Evolutionary conservation across 2,329 filamentous ascomycete genomes (phyloP).

Genomic region (Diaporthe batatas): DNA sequence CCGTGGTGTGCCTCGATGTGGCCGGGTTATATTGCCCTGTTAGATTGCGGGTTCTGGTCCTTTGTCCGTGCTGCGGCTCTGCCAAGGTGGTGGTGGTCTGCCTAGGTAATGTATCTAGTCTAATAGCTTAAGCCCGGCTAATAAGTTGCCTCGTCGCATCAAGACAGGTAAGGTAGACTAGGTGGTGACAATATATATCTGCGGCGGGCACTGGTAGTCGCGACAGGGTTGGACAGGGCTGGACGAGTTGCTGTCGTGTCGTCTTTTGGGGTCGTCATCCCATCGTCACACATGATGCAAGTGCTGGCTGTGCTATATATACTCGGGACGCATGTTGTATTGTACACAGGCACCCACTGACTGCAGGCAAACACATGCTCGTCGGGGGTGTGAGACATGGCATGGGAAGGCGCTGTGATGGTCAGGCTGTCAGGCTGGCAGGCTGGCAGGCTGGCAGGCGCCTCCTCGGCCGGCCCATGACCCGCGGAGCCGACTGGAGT

Average conservation of each 20-base stretch:
- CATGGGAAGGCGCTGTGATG: neutral
- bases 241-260: too few species aligned
- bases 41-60: neutral
- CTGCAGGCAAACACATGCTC: neutral
- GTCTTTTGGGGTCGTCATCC: conserved; percentile 2
- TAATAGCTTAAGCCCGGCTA: neutral
- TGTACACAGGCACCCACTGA: neutral
- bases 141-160: neutral
- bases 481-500: neutral
- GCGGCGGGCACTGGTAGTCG: neutral
- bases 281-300: neutral
- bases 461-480: neutral
- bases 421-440: neutral
- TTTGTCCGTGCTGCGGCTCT: neutral
- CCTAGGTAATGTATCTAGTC: neutral
- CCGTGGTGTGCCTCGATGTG: neutral
- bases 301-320: neutral
- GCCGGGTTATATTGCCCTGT: neutral
- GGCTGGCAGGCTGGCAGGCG: too few species aligned
- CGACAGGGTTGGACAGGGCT: neutral
- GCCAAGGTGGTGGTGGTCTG: neutral
- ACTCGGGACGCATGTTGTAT: neutral
- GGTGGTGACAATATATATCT: neutral
- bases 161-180: neutral
- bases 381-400: neutral